phyloP scores from a whole-genome alignment of 768 basidiomycete species.

The Russula compacta region DNA sequence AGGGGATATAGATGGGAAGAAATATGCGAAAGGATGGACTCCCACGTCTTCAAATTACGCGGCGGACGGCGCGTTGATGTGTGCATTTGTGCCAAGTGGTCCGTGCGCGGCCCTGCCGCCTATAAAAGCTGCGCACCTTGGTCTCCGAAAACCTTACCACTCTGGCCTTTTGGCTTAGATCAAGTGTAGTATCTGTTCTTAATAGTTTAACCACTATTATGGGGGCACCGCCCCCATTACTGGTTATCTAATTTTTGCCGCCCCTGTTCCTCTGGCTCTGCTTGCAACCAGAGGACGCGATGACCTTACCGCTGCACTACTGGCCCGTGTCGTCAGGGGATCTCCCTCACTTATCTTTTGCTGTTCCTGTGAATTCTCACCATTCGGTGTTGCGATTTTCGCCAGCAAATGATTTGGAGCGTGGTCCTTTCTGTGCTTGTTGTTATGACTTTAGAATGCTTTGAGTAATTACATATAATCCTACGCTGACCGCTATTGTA shows the following conservation, averaged over 20 bases:
- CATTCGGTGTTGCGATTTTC: background rate
- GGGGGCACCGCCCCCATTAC: slow-evolving; percentile 28
- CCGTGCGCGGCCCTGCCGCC: slow-evolving; percentile 6
- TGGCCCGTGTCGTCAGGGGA: slow-evolving; percentile 20
- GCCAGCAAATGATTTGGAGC: slow-evolving; percentile 10
- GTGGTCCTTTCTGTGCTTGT: background rate
- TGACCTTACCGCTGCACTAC: slow-evolving; percentile 21
- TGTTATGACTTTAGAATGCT: too few species aligned
- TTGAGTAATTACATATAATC: too few species aligned
- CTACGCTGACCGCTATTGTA: too few species aligned
- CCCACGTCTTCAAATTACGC: too few species aligned
- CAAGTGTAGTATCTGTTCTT: slow-evolving; percentile 98
- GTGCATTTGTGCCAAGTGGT: slow-evolving; percentile 3
- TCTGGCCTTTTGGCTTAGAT: slow-evolving; percentile 96
- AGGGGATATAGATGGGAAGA: too few species aligned
- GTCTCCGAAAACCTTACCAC: slow-evolving; percentile 43
- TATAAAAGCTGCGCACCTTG: slow-evolving; percentile 4
- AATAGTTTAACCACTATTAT: slow-evolving; percentile 54
- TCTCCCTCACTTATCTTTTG: slow-evolving; percentile 14
- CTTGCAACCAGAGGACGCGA: slow-evolving; percentile 19
- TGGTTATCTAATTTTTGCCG: slow-evolving; percentile 29
- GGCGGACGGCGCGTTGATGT: background rate
- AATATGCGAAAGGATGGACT: too few species aligned
- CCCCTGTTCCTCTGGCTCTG: slow-evolving; percentile 23
- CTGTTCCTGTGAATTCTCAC: background rate